A percentile compares a stretch with the other conserved stretches of the same genome.
Evolutionary conservation across 495 filamentous ascomycete species (phyloP).

Genomic region (Penicillium turbatum): DNA sequence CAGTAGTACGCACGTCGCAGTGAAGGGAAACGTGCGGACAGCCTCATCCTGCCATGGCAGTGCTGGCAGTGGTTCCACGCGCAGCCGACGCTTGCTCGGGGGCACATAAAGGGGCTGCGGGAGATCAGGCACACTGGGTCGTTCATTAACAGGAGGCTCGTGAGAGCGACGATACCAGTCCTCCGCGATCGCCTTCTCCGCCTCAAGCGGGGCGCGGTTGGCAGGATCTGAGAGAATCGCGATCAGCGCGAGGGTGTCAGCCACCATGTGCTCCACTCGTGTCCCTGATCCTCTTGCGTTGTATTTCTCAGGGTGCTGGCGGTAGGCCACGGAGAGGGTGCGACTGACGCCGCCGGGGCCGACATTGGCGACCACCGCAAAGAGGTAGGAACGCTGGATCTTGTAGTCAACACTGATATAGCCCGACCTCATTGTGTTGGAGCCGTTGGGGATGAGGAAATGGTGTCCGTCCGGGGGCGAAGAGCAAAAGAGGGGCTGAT

Average conservation of each 20-base stretch:
- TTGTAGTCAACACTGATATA: too few species aligned
- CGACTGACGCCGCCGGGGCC: slow-evolving; percentile 15
- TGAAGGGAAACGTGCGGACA: slow-evolving; percentile 12
- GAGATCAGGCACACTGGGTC: slow-evolving; percentile 12
- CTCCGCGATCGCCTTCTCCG: slow-evolving; percentile 9
- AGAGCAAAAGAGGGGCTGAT: too few species aligned
- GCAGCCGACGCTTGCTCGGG: neutral
- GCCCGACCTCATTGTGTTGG: too few species aligned
- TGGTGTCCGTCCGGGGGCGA: too few species aligned
- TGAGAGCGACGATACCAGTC: slow-evolving; percentile 15
- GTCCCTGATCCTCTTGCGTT: neutral
- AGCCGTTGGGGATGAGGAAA: too few species aligned
- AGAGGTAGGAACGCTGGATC: slow-evolving; percentile 20
- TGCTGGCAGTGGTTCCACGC: slow-evolving; percentile 6
- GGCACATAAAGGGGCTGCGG: slow-evolving; percentile 13
- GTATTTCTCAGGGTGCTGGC: slow-evolving; percentile 6
- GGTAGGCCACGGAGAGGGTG: slow-evolving; percentile 19
- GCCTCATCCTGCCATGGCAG: slow-evolving; percentile 15
- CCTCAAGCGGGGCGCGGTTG: slow-evolving; percentile 16
- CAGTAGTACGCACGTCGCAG: slow-evolving; percentile 12
- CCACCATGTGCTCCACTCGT: slow-evolving; percentile 9
- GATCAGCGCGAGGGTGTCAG: slow-evolving; percentile 16
- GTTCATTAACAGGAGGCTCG: slow-evolving; percentile 2
- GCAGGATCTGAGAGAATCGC: slow-evolving; percentile 14
- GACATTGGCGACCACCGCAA: slow-evolving; percentile 18